A percentile compares a stretch with the other conserved stretches of the same genome.
Evolutionary conservation across 1,284 basidiomycete species (phyloP).

Genomic region (Puccinia triticina): DNA sequence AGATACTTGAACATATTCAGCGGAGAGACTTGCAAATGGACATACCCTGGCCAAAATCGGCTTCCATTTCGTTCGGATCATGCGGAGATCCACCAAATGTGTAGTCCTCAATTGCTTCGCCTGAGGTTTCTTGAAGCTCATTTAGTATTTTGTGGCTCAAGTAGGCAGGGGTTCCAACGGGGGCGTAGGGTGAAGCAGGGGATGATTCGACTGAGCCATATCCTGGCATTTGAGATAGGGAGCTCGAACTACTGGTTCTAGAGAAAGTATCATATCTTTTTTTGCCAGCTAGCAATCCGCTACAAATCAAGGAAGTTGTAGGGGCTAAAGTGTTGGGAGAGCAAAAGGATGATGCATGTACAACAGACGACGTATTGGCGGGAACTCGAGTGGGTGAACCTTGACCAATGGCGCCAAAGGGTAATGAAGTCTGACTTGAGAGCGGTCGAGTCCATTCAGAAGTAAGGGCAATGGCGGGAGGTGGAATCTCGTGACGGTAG

Average conservation of each 20-base stretch:
- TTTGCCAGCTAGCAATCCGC: background rate
- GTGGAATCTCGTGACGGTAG: conserved; percentile 1
- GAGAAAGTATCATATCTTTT: background rate
- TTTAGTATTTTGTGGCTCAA: background rate
- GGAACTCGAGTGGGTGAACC: conserved; percentile 9
- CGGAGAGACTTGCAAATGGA: background rate
- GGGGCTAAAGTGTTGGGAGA: background rate
- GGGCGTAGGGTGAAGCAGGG: conserved; percentile 7
- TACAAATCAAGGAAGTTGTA: background rate
- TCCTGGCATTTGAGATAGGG: conserved; percentile 17
- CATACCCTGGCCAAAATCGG: background rate
- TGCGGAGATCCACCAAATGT: background rate
- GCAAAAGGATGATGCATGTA: background rate
- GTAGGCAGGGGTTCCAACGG: conserved; percentile 1
- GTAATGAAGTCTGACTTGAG: conserved; percentile 14
- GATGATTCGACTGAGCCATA: background rate
- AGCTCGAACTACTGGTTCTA: conserved; percentile 21
- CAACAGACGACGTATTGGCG: background rate
- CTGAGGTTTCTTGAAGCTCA: conserved; percentile 13
- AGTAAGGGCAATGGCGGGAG: background rate
- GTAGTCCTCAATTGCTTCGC: background rate
- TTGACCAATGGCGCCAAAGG: conserved; percentile 31
- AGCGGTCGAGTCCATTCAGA: background rate
- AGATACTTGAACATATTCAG: background rate
- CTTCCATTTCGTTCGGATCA: background rate